Percentiles rank a stretch among this genome's conserved stretches.
phyloP scores from a whole-genome alignment of 2,329 filamentous ascomycete genomes.

The Alternaria arborescens region DNA sequence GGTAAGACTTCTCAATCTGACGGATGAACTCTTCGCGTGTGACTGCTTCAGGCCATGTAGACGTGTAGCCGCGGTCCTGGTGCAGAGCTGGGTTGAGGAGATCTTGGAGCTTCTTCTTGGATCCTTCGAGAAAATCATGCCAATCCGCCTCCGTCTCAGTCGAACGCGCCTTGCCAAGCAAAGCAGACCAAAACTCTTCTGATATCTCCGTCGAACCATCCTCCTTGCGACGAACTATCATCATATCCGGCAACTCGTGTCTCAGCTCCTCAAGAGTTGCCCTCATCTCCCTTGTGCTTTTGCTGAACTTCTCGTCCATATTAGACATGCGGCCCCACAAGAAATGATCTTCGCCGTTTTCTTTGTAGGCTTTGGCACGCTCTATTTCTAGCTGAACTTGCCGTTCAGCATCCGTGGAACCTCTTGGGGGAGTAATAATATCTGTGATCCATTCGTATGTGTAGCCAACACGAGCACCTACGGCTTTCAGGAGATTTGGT shows the following conservation, averaged over 20 bases:
- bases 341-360: slow-evolving; percentile 21
- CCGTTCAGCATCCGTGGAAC: neutral
- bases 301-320: slow-evolving; percentile 9
- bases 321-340: slow-evolving; percentile 31
- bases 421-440: slow-evolving; percentile 29
- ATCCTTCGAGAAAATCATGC: neutral
- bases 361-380: slow-evolving; percentile 4
- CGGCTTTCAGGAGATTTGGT: slow-evolving; percentile 22
- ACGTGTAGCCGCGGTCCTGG: slow-evolving; percentile 10
- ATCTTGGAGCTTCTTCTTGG: slow-evolving; percentile 34
- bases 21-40: slow-evolving; percentile 61
- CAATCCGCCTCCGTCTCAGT: slow-evolving; percentile 57
- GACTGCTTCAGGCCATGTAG: slow-evolving; percentile 41
- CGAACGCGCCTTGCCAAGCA: slow-evolving; percentile 63
- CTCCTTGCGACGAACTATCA: slow-evolving; percentile 64
- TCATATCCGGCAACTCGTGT: slow-evolving; percentile 60
- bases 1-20: slow-evolving; percentile 38
- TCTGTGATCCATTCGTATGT: slow-evolving; percentile 24
- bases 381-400: neutral
- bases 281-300: slow-evolving; percentile 18
- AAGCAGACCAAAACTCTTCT: slow-evolving; percentile 71
- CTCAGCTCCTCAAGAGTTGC: slow-evolving; percentile 28
- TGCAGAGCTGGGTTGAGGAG: slow-evolving; percentile 25
- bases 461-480: slow-evolving; percentile 25
- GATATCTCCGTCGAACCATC: slow-evolving; percentile 65